These are phyloP conservation scores for Calamus simplicifolius DNA, from an alignment of 176 grass and related monocot genomes.

Conservation along the genomic window DNA sequence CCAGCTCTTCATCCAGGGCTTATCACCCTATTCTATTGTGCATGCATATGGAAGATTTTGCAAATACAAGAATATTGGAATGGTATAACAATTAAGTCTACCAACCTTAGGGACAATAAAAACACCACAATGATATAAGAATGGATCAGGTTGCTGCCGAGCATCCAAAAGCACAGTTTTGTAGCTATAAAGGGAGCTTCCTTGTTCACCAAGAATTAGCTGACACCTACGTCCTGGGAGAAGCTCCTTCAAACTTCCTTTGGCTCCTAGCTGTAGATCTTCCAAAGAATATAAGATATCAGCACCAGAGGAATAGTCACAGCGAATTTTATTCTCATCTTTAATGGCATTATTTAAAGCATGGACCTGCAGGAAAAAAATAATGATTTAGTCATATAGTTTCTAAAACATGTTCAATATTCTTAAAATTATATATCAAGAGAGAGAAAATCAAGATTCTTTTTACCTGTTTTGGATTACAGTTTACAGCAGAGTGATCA, in stretches of 20 bases:
- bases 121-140: conserved; percentile 72
- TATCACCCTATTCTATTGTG: too few species aligned
- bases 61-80: neutral
- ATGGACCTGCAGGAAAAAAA: conserved; percentile 41
- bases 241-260: conserved; percentile 65
- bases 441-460: conserved; percentile 3
- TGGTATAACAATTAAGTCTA: neutral
- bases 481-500: conserved; percentile 36
- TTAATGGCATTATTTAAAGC: conserved; percentile 57
- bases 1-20: too few species aligned
- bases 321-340: conserved; percentile 61
- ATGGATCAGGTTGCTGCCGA: conserved; percentile 47
- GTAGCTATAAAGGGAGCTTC: conserved; percentile 60
- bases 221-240: conserved; percentile 60
- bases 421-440: conserved; percentile 13
- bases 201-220: conserved; percentile 80
- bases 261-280: conserved; percentile 80
- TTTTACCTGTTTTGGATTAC: conserved; percentile 67
- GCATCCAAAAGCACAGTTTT: conserved; percentile 79
- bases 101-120: conserved; percentile 93
- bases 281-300: conserved; percentile 64
- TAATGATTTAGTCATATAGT: neutral
- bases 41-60: neutral
- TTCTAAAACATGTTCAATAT: neutral
- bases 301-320: conserved; percentile 45